Percentiles rank a stretch among this genome's conserved stretches.
These are phyloP conservation scores for Solanum hybrid DNA, from an alignment of 305 asterid species.

Conservation along the genomic window DNA sequence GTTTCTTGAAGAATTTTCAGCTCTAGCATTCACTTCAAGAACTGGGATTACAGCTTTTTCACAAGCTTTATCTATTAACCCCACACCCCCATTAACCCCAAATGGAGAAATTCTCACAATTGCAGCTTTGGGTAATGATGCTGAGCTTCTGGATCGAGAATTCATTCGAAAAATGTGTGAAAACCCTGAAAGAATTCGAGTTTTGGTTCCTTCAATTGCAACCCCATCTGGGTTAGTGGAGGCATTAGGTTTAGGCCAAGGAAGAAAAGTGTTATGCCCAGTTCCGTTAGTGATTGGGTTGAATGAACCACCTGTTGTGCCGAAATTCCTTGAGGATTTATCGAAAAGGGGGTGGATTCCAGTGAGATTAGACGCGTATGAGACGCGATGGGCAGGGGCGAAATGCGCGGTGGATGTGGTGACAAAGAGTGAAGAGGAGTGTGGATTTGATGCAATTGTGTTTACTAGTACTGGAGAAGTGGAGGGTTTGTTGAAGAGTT, in stretches of 20 bases:
- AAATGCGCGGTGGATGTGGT: conserved; percentile 34
- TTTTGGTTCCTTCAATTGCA: conserved; percentile 49
- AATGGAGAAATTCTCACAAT: conserved; percentile 35
- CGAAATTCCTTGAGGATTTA: conserved; percentile 39
- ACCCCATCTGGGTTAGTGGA: conserved; percentile 55
- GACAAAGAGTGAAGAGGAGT: conserved; percentile 32
- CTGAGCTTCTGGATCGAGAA: conserved; percentile 44
- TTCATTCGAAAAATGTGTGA: conserved; percentile 32
- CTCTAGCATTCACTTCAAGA: conserved; percentile 78
- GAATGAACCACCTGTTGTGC: conserved; percentile 78
- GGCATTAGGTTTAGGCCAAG: conserved; percentile 44
- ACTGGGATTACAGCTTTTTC: conserved; percentile 56
- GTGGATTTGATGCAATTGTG: conserved; percentile 70
- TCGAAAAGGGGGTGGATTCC: conserved; percentile 47
- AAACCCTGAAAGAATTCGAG: conserved; percentile 37
- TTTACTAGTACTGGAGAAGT: conserved; percentile 79
- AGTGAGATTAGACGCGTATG: conserved; percentile 46
- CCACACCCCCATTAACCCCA: conserved; percentile 30
- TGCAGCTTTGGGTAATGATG: conserved; percentile 63
- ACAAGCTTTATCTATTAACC: conserved; percentile 25
- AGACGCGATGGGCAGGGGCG: conserved; percentile 56
- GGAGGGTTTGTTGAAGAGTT: conserved; percentile 71
- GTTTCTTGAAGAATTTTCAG: conserved; percentile 46
- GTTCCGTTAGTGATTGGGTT: conserved; percentile 57
- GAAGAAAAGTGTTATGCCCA: conserved; percentile 54